Percentiles rank a stretch among this genome's conserved stretches.
phyloP scores from a whole-genome alignment of 176 grass and related monocot genomes.

The Raddia distichophylla region DNA sequence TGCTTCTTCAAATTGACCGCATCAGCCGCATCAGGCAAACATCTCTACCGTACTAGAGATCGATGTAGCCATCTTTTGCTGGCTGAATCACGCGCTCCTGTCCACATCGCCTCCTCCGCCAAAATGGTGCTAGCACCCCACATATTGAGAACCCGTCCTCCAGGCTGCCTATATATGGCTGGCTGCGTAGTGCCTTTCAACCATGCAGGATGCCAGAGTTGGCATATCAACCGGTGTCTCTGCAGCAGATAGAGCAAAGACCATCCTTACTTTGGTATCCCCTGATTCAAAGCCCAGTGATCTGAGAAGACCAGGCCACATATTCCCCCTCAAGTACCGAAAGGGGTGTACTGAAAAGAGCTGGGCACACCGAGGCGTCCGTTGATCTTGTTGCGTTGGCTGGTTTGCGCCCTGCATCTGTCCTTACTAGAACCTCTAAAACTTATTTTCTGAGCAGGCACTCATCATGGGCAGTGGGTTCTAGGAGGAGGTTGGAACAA shows the following conservation, averaged over 20 bases:
- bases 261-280: constrained; percentile 71
- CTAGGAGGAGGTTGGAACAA: constrained; percentile 90
- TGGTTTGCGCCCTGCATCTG: constrained; percentile 63
- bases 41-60: too few species aligned
- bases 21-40: too few species aligned
- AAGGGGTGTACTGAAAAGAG: constrained; percentile 87
- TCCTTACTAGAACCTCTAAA: constrained; percentile 43
- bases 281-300: constrained; percentile 84
- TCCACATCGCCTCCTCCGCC: too few species aligned
- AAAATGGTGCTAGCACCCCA: too few species aligned
- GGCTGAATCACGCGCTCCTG: too few species aligned
- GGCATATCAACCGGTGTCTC: constrained; percentile 73
- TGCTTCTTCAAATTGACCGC: too few species aligned
- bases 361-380: constrained; percentile 78
- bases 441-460: constrained; percentile 50
- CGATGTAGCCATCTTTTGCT: too few species aligned
- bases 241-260: constrained; percentile 80
- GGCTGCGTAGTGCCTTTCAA: too few species aligned
- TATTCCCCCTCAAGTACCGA: constrained; percentile 86
- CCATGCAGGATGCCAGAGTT: constrained; percentile 77
- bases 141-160: too few species aligned
- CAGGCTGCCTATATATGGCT: too few species aligned
- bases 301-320: constrained; percentile 79
- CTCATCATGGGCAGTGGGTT: constrained; percentile 66
- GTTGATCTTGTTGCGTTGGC: constrained; percentile 73